Evolutionary conservation across 2,329 filamentous ascomycete species (phyloP), one percentile per base, ranked within the genome.

Genomic region (Aspergillus ochraceus): DNA sequence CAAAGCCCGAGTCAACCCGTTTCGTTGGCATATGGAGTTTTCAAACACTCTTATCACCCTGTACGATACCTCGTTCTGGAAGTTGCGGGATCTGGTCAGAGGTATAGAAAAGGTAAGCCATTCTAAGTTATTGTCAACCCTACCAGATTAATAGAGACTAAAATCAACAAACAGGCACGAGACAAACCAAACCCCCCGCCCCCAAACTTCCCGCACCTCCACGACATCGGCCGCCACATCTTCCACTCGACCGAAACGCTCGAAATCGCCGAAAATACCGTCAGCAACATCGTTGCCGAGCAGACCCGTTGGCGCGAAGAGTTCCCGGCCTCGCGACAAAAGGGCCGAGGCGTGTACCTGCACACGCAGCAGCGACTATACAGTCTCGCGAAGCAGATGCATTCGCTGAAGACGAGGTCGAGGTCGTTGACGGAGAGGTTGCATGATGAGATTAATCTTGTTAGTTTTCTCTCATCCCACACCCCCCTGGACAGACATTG

Each of bases 371-470:
- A 51, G 55, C n/a, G 50, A 39, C 54, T 69, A 24, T 63, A 70
- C 3, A 58, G 52, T 32, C 54, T 67, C 45, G 62, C 65, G 2
- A 69, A 70, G 49, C 55, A 72, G 17, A 52, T 74, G n/a, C 66
- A 67, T 52, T 71, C 69, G 6, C 62, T 71, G 12, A 63, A 64
- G 22, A 64, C 64, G 12, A 64, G 73, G 17, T 67, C 71, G 2
- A 62, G 63, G 26, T 70, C 72, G 8, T 54, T 74, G 14, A 65
- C 68, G 11, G 70, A 70, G 30, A 64, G 74, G 29, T 59, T 76
- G 46, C 62, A 62, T n/a, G 73, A 74, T 59, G 73, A 76, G 60
- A 74, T 76, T 36, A 71, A 71, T 45, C 60, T 75, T 42, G 72
- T 73, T 52, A 22, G 51, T 55, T 50, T 11, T 20, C 17, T 6